These are phyloP conservation scores for Fusarium sp. DNA, from an alignment of 2,329 filamentous ascomycete genomes.

Conservation along the genomic window DNA sequence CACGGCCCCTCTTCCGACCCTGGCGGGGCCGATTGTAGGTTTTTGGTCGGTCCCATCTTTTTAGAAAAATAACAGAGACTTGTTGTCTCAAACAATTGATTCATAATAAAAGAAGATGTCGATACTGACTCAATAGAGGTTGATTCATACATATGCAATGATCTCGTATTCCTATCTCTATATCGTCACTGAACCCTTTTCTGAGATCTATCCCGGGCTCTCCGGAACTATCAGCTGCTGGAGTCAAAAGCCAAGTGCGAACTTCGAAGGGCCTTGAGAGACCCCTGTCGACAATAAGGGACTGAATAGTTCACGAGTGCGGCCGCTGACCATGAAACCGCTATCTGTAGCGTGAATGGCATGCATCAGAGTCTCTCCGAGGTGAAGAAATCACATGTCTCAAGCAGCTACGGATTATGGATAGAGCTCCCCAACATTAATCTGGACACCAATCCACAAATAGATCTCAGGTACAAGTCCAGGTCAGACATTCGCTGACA, in stretches of 20 bases:
- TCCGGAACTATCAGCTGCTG: background rate
- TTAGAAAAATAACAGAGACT: background rate
- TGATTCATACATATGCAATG: background rate
- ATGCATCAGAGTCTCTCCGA: conserved; percentile 17
- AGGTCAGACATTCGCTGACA: conserved; percentile 29
- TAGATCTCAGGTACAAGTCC: conserved; percentile 27
- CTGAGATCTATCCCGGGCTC: background rate
- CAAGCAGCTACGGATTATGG: background rate
- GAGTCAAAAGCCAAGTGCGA: background rate
- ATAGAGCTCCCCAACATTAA: conserved; percentile 8
- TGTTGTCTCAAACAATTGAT: background rate
- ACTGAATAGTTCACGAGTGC: conserved; percentile 3
- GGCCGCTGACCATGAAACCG: conserved; percentile 3
- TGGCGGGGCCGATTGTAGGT: conserved; percentile 1
- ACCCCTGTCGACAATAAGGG: background rate
- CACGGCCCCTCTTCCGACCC: conserved; percentile 6
- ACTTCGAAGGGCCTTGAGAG: background rate
- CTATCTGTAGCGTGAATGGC: conserved; percentile 8
- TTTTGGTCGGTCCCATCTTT: background rate
- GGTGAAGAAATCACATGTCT: conserved; percentile 25
- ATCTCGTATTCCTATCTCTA: background rate
- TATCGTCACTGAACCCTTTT: background rate
- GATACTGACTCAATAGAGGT: background rate
- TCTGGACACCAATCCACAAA: conserved; percentile 13
- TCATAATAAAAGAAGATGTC: background rate